Conservation (phyloP, 179 eudicot species). For the Sideroxylon spinosum region DNA sequence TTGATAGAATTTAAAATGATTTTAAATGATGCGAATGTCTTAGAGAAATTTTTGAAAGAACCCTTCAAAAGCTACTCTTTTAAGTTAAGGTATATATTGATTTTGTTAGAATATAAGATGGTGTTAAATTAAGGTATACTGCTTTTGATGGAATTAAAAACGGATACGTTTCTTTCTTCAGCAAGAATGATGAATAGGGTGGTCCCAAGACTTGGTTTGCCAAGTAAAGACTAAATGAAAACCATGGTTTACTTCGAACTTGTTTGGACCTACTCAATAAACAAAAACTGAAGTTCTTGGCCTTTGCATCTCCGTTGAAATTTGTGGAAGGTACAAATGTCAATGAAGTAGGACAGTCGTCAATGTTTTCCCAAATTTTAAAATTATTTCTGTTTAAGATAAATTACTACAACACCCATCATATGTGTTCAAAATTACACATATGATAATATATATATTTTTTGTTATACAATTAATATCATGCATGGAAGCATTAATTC, state of each 20-base stretch:
- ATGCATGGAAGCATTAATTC: background rate
- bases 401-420: slow-evolving; percentile 7
- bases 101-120: slow-evolving; percentile 1
- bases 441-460: background rate
- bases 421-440: background rate
- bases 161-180: background rate
- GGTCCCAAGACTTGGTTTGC: slow-evolving; percentile 20
- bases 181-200: background rate
- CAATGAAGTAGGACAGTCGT: slow-evolving; percentile 16
- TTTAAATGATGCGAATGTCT: too few relatives aligned
- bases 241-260: slow-evolving; percentile 30
- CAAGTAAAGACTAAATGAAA: slow-evolving; percentile 22
- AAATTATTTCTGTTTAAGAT: background rate
- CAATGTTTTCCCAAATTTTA: background rate
- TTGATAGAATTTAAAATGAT: too few relatives aligned
- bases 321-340: slow-evolving; percentile 11
- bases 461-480: too few relatives aligned
- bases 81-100: background rate
- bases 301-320: slow-evolving; percentile 6
- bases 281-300: slow-evolving; percentile 14
- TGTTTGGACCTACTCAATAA: slow-evolving; percentile 17
- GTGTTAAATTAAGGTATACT: too few relatives aligned
- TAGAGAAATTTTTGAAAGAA: background rate
- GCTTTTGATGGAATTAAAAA: background rate
- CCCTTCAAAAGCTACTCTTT: background rate